These are phyloP conservation scores for Cladosporium colombiae DNA, from an alignment of 2,329 filamentous ascomycete genomes.

Conservation along the genomic window DNA sequence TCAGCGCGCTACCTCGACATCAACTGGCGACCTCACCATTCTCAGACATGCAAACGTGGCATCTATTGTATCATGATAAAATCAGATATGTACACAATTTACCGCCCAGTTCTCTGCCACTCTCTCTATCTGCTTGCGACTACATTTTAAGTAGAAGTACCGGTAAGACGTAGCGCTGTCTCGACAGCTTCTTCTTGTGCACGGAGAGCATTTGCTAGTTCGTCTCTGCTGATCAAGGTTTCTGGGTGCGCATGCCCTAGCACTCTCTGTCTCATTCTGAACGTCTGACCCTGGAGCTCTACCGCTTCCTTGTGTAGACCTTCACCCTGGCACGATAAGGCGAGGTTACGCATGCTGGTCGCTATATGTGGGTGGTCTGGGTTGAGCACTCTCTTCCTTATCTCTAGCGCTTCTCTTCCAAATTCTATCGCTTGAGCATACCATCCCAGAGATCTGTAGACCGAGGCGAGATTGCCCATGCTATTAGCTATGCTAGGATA, in stretches of 20 bases:
- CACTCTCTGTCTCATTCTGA: slow-evolving; percentile 7
- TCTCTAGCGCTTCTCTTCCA: slow-evolving; percentile 8
- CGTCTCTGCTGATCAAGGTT: slow-evolving; percentile 15
- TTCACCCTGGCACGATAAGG: slow-evolving; percentile 13
- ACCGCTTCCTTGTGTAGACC: slow-evolving; percentile 17
- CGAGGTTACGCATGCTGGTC: slow-evolving; percentile 20
- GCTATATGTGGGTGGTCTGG: background rate
- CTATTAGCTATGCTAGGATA: background rate
- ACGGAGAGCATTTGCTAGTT: slow-evolving; percentile 17
- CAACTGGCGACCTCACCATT: too few relatives aligned
- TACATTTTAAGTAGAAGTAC: background rate
- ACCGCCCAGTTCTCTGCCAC: too few relatives aligned
- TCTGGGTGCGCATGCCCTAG: slow-evolving; percentile 21
- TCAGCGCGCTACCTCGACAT: too few relatives aligned
- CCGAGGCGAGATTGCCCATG: slow-evolving; percentile 15
- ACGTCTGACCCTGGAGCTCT: background rate
- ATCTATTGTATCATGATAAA: too few relatives aligned
- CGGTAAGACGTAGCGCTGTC: background rate
- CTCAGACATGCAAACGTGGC: too few relatives aligned
- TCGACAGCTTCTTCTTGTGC: background rate
- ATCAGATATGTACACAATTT: too few relatives aligned
- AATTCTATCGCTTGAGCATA: slow-evolving; percentile 20
- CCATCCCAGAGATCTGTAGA: slow-evolving; percentile 4
- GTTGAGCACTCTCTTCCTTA: background rate
- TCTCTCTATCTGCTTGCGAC: background rate